Conservation (phyloP, 73 alveolate species). For the Breviolum minutum region DNA sequence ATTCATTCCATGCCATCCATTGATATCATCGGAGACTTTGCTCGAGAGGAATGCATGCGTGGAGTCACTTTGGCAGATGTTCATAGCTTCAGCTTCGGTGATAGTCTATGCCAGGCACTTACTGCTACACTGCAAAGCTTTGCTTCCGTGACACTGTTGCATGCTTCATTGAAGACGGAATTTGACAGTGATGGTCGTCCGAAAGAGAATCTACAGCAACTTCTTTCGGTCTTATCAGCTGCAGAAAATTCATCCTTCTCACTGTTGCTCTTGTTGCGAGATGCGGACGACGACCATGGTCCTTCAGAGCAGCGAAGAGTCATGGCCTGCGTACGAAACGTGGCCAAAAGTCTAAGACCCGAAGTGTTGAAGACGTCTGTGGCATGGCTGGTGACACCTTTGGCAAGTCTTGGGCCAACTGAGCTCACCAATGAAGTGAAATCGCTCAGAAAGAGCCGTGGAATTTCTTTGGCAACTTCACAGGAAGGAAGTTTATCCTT, state of each 20-base stretch:
- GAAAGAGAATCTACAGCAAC: neutral
- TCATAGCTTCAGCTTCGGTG: slow-evolving; percentile 49
- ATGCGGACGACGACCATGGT: slow-evolving; percentile 87
- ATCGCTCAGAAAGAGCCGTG: slow-evolving; percentile 76
- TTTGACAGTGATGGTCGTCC: slow-evolving; percentile 23
- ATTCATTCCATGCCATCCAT: slow-evolving; percentile 89
- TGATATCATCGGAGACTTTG: slow-evolving; percentile 84
- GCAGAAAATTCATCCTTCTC: neutral
- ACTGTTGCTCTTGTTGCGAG: slow-evolving; percentile 37
- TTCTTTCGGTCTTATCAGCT: neutral
- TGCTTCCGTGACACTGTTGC: slow-evolving; percentile 41
- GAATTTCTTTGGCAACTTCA: neutral
- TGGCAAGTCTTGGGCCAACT: slow-evolving; percentile 67
- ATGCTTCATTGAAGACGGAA: slow-evolving; percentile 66
- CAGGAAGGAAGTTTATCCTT: slow-evolving; percentile 36
- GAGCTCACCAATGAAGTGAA: slow-evolving; percentile 88
- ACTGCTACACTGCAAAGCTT: slow-evolving; percentile 79
- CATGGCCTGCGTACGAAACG: slow-evolving; percentile 3
- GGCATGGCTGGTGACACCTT: slow-evolving; percentile 74
- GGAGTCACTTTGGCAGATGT: slow-evolving; percentile 93
- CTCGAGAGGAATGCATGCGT: slow-evolving; percentile 87
- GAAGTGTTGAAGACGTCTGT: neutral
- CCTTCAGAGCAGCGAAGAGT: slow-evolving; percentile 77
- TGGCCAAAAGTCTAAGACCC: neutral
- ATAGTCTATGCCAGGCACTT: slow-evolving; percentile 28